These are phyloP conservation scores for Musa troglodytarum DNA, from an alignment of 176 grass and related monocot genomes.

Conservation along the genomic window DNA sequence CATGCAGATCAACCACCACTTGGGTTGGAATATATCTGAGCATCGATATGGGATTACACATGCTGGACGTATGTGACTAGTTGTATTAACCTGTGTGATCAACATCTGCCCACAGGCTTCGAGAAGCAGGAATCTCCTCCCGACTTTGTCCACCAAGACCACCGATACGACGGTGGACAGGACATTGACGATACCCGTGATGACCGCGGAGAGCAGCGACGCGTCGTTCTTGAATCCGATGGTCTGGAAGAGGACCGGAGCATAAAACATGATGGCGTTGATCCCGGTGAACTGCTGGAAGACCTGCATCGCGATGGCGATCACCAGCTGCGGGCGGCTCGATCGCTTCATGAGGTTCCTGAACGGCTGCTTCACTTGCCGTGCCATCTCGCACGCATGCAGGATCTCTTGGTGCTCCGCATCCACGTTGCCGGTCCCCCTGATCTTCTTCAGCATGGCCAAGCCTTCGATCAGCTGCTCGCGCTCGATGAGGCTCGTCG, in stretches of 20 bases:
- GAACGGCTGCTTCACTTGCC: conserved; percentile 15
- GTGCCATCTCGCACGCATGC: conserved; percentile 21
- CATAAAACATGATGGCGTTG: conserved; percentile 37
- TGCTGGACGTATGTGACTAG: too few relatives aligned
- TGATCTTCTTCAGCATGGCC: conserved; percentile 27
- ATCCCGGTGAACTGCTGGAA: conserved; percentile 62
- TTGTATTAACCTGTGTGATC: too few relatives aligned
- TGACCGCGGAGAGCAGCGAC: too few relatives aligned
- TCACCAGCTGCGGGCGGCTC: conserved; percentile 29
- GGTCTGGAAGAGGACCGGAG: background rate
- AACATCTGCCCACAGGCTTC: too few relatives aligned
- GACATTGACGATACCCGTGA: too few relatives aligned
- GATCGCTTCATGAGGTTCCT: conserved; percentile 24
- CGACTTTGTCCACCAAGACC: too few relatives aligned
- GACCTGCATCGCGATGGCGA: conserved; percentile 30
- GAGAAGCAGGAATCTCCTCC: too few relatives aligned
- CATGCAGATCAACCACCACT: too few relatives aligned
- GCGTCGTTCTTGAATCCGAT: too few relatives aligned
- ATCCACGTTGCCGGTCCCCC: conserved; percentile 18
- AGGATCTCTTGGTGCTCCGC: conserved; percentile 37
- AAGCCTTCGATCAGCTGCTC: conserved; percentile 21
- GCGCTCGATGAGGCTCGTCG: background rate
- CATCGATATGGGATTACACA: too few relatives aligned
- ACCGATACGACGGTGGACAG: too few relatives aligned
- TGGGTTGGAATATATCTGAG: too few relatives aligned